Evolutionary conservation across 164 flowering plant genomes (phyloP).

Genomic region (Echeveria elegans): DNA sequence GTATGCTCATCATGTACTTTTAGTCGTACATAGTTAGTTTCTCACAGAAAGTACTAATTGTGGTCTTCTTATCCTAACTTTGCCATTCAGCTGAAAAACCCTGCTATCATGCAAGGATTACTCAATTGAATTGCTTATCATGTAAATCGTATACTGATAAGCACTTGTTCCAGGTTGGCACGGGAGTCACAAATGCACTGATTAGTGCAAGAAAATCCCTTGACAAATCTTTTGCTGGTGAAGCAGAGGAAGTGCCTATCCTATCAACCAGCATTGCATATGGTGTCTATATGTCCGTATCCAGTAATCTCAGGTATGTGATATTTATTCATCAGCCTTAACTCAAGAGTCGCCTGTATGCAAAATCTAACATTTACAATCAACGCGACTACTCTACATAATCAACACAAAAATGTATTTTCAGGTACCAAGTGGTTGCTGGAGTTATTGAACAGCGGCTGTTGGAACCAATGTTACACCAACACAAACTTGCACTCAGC

Average conservation of each 20-base stretch:
- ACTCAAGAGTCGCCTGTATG: too few relatives aligned
- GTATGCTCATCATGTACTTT: not conserved
- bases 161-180: slow-evolving; percentile 37
- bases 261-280: slow-evolving; percentile 52
- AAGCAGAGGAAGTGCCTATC: slow-evolving; percentile 56
- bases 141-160: not conserved
- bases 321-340: not conserved
- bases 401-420: not conserved
- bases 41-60: too few relatives aligned
- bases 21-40: too few relatives aligned
- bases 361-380: not conserved
- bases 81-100: too few relatives aligned
- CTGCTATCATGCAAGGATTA: too few relatives aligned
- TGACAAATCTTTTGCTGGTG: slow-evolving; percentile 40
- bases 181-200: slow-evolving; percentile 46
- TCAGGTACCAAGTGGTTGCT: slow-evolving; percentile 84
- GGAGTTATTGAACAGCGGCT: slow-evolving; percentile 85
- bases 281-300: slow-evolving; percentile 66
- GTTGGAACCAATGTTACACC: slow-evolving; percentile 74
- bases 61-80: too few relatives aligned
- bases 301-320: slow-evolving; percentile 62
- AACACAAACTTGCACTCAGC: slow-evolving; percentile 61
- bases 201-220: slow-evolving; percentile 44
- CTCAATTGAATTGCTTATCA: not conserved
- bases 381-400: not conserved